A percentile compares a stretch with the other conserved stretches of the same genome.
Evolutionary conservation across 73 alveolate species (phyloP).

Genomic region (Symbiodinium pilosum): DNA sequence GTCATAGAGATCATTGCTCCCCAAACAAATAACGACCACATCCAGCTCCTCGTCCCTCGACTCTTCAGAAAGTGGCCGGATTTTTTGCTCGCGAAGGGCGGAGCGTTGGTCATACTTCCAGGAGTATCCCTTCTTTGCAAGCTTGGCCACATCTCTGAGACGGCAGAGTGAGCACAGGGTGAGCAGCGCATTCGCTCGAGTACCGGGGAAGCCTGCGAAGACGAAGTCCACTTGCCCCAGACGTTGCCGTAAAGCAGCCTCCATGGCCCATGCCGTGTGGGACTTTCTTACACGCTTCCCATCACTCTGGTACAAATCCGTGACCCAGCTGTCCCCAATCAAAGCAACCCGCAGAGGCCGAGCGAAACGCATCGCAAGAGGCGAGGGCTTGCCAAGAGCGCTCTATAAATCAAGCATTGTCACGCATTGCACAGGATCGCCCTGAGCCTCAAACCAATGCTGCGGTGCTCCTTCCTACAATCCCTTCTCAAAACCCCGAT

Average conservation of each 20-base stretch:
- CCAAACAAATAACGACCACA: background rate
- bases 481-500: no score
- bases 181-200: background rate
- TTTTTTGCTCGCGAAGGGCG: background rate
- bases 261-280: conserved; percentile 4
- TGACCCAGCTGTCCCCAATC: conserved; percentile 21
- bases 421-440: no score
- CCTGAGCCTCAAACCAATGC: no score
- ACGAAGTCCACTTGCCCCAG: background rate
- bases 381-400: no score
- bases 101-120: background rate
- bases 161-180: background rate
- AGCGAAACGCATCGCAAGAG: background rate
- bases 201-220: background rate
- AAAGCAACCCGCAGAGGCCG: background rate
- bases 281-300: background rate
- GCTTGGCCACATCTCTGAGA: background rate
- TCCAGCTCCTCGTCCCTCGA: background rate
- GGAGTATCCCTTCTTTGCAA: background rate
- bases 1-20: conserved; percentile 6
- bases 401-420: no score
- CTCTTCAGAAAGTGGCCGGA: background rate
- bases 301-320: background rate
- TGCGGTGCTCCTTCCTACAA: no score
- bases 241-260: background rate